Conservation (phyloP, 2,329 filamentous ascomycete genomes). For the Neofusicoccum ribis region DNA sequence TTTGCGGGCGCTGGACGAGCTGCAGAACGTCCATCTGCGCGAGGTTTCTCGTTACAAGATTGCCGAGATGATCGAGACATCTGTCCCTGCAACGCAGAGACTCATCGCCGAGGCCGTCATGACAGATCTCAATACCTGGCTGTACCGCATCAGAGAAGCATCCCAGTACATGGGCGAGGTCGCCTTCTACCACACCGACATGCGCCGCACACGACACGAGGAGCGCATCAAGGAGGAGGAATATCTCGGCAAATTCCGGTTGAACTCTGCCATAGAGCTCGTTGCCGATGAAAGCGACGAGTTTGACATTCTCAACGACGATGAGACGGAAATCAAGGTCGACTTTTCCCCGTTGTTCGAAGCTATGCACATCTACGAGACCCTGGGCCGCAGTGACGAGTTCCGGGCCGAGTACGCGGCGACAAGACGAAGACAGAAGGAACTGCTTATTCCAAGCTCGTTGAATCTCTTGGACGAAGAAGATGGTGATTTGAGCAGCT, state of each 20-base stretch:
- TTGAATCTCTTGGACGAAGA: constrained; percentile 81
- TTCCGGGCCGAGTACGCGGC: constrained; percentile 91
- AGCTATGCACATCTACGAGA: constrained; percentile 93
- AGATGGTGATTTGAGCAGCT: constrained; percentile 79
- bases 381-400: constrained; percentile 85
- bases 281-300: constrained; percentile 95
- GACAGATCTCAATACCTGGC: constrained; percentile 94
- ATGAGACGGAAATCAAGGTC: constrained; percentile 76
- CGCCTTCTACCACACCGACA: constrained; percentile 92
- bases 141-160: constrained; percentile 91
- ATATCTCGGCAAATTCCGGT: constrained; percentile 78
- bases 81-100: constrained; percentile 87
- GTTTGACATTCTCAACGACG: constrained; percentile 92
- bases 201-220: constrained; percentile 78
- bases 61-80: constrained; percentile 93
- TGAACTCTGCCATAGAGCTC: constrained; percentile 94
- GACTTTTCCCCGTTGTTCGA: constrained; percentile 95
- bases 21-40: constrained; percentile 94
- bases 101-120: constrained; percentile 96
- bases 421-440: constrained; percentile 87
- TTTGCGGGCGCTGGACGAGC: constrained; percentile 87
- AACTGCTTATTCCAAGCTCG: constrained; percentile 75
- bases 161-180: constrained; percentile 96
- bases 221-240: constrained; percentile 75
- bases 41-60: constrained; percentile 94